Conservation (phyloP, 2,329 filamentous ascomycete species). For the Ilyonectria mors-panacis region DNA sequence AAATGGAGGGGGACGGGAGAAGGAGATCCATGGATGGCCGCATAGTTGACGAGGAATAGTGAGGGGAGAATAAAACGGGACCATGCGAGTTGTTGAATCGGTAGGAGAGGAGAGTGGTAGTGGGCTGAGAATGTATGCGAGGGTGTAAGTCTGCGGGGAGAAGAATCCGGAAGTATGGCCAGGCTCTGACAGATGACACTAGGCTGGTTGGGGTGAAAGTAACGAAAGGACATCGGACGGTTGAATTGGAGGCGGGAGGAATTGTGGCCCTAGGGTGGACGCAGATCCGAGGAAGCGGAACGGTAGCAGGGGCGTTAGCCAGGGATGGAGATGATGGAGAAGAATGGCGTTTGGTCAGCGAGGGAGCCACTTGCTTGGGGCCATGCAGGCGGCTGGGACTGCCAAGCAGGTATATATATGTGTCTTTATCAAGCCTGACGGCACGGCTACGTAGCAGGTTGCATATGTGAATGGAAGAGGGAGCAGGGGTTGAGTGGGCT, state of each 20-base stretch:
- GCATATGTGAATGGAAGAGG: conserved; percentile 17
- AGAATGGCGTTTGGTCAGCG: conserved; percentile 21
- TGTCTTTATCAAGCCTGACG: conserved; percentile 12
- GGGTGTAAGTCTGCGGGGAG: conserved; percentile 27
- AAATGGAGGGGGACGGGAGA: conserved; percentile 36
- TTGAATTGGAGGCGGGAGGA: conserved; percentile 39
- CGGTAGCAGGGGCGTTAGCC: conserved; percentile 18
- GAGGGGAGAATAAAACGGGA: conserved; percentile 18
- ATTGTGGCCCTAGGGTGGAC: conserved; percentile 36
- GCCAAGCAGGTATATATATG: conserved; percentile 28
- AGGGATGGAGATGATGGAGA: conserved; percentile 34
- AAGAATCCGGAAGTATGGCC: conserved; percentile 16
- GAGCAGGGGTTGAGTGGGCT: conserved; percentile 25
- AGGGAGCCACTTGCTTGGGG: conserved; percentile 26
- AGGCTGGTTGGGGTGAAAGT: conserved; percentile 51
- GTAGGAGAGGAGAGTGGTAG: conserved; percentile 10
- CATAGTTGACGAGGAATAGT: conserved; percentile 33
- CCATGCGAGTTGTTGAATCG: conserved; percentile 13
- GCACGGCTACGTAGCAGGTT: conserved; percentile 20
- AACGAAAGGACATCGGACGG: conserved; percentile 45
- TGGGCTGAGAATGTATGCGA: conserved; percentile 29
- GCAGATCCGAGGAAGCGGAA: conserved; percentile 34
- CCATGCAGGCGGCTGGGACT: conserved; percentile 20
- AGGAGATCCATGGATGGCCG: conserved; percentile 44
- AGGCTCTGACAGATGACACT: conserved; percentile 43